Evolutionary conservation across 495 filamentous ascomycete genomes (phyloP), one percentile per base, ranked within the genome.

Genomic region (Paragyromitra xinjiangensis): DNA sequence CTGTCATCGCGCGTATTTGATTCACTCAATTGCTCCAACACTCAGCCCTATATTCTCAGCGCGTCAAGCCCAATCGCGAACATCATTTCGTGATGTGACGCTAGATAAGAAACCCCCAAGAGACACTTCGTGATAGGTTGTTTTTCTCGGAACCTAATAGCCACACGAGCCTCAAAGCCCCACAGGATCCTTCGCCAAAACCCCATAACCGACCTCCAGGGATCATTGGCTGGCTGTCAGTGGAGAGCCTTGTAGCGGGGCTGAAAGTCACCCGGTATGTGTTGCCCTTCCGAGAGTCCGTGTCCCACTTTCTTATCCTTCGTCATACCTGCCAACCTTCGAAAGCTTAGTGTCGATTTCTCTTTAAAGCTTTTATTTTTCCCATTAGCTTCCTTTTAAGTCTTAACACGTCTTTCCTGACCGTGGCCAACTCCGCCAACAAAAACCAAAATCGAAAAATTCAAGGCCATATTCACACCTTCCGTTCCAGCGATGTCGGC

Each of bases 21-120:
- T 51, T 51, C 16, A 51, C 16, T 8, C 22, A 29, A 56, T 3
- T 29, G 16, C 42, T 44, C 1, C 0, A 16, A 4, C 11, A 6
- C 11, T 14, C 76, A 81, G 44, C 83, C 85, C 14, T 53, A 85
- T 77, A 45, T 68, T 55, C 34, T 80, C 12, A 6, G 11, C 19
- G 44, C 11, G 82, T 45, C 62, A 40, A 65, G 7, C 63, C 40
- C 44, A 48, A 40, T 16, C 29, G 34, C 44, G 9, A 55, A 55
- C 6, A 53, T 11, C 6, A 53, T 19, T 26, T 48, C 44, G 16
- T 16, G 44, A 48, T 48, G 44, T 48, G 11, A 48, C 16, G 16
- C 7, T 48, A 1, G 44, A 48, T 48, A 12, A 16, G 44, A 34
- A 34, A 34, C 4, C 3, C 3, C 29, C 29, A 34, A 34, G 16